Conservation (phyloP, 2,329 filamentous ascomycete genomes). For the Myotisia sp. region DNA sequence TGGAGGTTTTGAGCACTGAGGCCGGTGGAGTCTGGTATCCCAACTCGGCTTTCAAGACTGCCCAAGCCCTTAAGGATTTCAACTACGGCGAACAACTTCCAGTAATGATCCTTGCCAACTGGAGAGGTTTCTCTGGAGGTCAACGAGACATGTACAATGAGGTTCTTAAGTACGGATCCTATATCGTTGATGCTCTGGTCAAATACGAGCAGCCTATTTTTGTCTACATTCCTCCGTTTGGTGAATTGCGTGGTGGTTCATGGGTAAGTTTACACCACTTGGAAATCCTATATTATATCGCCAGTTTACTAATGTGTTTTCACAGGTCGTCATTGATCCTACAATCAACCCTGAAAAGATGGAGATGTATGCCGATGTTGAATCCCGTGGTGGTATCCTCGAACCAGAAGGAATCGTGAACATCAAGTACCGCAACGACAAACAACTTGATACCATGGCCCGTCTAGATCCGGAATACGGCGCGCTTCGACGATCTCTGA, state of each 20-base stretch:
- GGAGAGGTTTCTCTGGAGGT: constrained; percentile 99
- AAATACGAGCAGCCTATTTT: constrained; percentile 98
- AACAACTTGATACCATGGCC: constrained; percentile 94
- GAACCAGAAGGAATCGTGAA: constrained; percentile 96
- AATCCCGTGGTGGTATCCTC: constrained; percentile 88
- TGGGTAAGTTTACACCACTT: constrained; percentile 46
- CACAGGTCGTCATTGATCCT: constrained; percentile 81
- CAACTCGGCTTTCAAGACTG: constrained; percentile 99
- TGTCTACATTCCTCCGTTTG: constrained; percentile 93
- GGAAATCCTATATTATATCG: neutral
- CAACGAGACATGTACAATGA: constrained; percentile 99
- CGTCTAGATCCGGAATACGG: constrained; percentile 77
- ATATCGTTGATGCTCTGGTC: constrained; percentile 95
- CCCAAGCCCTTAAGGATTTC: constrained; percentile 96
- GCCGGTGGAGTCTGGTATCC: constrained; percentile 99
- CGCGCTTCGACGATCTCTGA: constrained; percentile 65
- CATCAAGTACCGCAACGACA: constrained; percentile 97
- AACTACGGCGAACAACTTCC: constrained; percentile 97
- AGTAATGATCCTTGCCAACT: constrained; percentile 98
- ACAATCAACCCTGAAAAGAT: constrained; percentile 93
- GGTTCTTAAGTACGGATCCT: constrained; percentile 97
- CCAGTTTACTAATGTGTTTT: constrained; percentile 14
- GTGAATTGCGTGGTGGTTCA: constrained; percentile 94
- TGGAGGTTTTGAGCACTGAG: constrained; percentile 86
- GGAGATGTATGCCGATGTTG: constrained; percentile 98